phyloP scores from a whole-genome alignment of 768 basidiomycete genomes.

The Vishniacozyma victoriae region DNA sequence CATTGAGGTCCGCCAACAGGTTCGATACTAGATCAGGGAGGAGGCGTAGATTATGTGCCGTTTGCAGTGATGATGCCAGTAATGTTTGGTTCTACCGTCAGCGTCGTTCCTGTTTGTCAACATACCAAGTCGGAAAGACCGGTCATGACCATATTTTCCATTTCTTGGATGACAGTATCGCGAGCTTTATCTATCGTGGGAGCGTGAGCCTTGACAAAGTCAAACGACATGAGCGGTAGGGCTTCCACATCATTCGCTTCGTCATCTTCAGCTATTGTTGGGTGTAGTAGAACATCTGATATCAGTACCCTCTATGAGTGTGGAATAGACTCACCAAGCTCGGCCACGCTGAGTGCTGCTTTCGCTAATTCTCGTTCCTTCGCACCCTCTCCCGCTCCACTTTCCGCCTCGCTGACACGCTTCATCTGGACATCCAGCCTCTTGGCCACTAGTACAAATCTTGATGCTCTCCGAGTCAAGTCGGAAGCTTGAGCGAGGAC shows the following conservation, averaged over 20 bases:
- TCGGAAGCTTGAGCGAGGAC: conserved; percentile 78
- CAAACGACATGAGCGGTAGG: conserved; percentile 66
- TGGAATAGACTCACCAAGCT: conserved; percentile 68
- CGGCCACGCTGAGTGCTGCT: conserved; percentile 89
- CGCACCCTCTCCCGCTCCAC: conserved; percentile 61
- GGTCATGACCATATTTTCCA: conserved; percentile 81
- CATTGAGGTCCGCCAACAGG: conserved; percentile 70
- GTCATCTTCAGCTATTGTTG: conserved; percentile 3
- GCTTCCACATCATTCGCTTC: conserved; percentile 20
- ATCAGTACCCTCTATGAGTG: too few relatives aligned
- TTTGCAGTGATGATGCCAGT: conserved; percentile 88
- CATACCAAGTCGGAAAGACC: conserved; percentile 72
- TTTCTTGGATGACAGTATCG: conserved; percentile 66
- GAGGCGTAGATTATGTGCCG: conserved; percentile 83
- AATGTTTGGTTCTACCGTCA: conserved; percentile 71
- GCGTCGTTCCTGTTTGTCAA: conserved; percentile 1
- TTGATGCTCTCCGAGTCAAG: conserved; percentile 70
- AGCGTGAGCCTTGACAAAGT: conserved; percentile 64
- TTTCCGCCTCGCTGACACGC: conserved; percentile 52
- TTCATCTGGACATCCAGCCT: conserved; percentile 80
- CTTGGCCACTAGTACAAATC: conserved; percentile 76
- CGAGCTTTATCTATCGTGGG: conserved; percentile 68
- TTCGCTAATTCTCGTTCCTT: conserved; percentile 83
- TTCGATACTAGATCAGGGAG: conserved; percentile 75
- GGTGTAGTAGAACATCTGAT: conserved; percentile 13